Base-by-base conservation (phyloP, 2,329 filamentous ascomycete species). In the Orbilia oligospora region DNA sequence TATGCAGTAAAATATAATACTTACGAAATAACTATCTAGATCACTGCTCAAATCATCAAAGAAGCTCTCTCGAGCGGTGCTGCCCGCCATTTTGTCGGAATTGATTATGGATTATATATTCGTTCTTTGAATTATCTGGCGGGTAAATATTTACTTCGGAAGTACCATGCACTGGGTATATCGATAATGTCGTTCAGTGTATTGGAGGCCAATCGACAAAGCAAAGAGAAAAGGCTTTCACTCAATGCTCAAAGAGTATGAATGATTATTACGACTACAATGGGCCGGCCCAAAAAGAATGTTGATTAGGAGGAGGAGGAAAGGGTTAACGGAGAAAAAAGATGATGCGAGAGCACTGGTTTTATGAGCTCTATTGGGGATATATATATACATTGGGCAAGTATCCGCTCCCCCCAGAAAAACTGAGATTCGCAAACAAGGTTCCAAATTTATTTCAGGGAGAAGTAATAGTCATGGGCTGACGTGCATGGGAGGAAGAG, bases 11-110 rank as follows among this genome's bases (percentile, higher is more conserved):
- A n/a, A 64, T 36, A 12, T 30, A 27, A 46, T 8, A 30, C 76
- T 63, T 53, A 73, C 70, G 46, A 79, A 79, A 51, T 79, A 79
- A 27, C 76, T 71, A 48, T 79, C 76, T 61, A 79, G 63, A 53
- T 79, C 76, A 49, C 70, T 79, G 36, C 69, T 36, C n/a, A 79
- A 18, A 61, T 79, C 76, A 24, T 79, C 76, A 10, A 79, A 68
- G 38, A 72, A 77, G 22, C 73, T 77, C 9, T 67, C 64, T 20
- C 38, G 58, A 20, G 55, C 41, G 14, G 69, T 27, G 30, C 49
- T 49, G 16, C 58, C 49, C 48, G 56, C 33, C 72, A 77, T 77
- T 12, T 55, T 73, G 38, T 58, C 41, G 63, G 71, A 68, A 61
- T 38, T 51, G 14, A 53, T 38, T 49, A 41, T 53, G 38, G 12